Base-by-base conservation (phyloP, 306 rosid species). In the Fragaria iinumae region DNA sequence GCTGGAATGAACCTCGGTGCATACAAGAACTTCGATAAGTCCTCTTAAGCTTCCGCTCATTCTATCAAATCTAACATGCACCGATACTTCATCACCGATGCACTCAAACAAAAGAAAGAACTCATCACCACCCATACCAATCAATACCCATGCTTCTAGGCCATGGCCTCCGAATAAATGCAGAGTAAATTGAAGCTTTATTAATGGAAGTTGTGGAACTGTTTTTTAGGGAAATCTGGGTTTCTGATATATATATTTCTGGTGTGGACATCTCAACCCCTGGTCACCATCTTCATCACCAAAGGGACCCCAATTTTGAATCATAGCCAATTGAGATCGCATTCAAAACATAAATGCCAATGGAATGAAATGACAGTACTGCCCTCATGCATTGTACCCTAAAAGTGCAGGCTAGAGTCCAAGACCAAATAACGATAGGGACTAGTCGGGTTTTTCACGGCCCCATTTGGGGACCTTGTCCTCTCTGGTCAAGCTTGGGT, bases 381-480 rank as follows among this genome's bases (percentile, higher is more conserved):
- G 9, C 72, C 79, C 79, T 66, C 68, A 1, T 14, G 14, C 69
- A 0, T 7, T 25, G 80, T 71, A 36, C 78, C 71, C 67, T 55
- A 60, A 63, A 62, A 52, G 70, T n/a, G 81, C 83, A 80, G 81
- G 86, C 86, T 75, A 79, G 79, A 71, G 78, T 79, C 83, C 83
- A 79, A 76, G 75, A 71, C 67, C 81, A 47, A 65, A 76, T 76
- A 67, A 79, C 68, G 86, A 79, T 55, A 83, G 76, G 63, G 83
- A 83, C 86, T 1, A 11, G n/a, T 76, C 86, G 27, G 36, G 77
- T 53, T n/a, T 13, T 59, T 57, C 74, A 57, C 50, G 83, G 62
- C 73, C 74, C 66, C 75, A 38, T 43, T 14, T 0, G 18, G 50
- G 78, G 71, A 53, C 71, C 39, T 36, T 72, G 77, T 52, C 80